Evolutionary conservation across 306 rosid genomes (phyloP).

Genomic region (Cucurbita ficifolia): DNA sequence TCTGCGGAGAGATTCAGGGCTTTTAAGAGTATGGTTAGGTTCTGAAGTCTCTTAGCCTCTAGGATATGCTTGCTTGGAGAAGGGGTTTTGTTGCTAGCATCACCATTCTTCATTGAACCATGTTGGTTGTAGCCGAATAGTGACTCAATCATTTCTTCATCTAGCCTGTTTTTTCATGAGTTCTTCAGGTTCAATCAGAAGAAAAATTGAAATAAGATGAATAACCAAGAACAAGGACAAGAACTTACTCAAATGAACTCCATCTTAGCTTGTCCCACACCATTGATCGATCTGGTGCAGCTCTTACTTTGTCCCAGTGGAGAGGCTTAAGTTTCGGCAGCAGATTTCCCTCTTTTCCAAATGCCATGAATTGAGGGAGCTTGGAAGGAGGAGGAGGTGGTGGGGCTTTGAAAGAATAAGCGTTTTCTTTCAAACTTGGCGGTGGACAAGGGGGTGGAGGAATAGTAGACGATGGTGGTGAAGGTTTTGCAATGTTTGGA

Average conservation of each 20-base stretch:
- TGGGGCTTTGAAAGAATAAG: slow-evolving; percentile 29
- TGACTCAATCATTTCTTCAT: slow-evolving; percentile 97
- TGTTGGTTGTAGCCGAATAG: slow-evolving; percentile 89
- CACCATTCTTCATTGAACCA: slow-evolving; percentile 57
- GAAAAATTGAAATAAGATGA: background rate
- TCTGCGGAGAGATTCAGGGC: slow-evolving; percentile 66
- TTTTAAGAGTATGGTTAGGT: slow-evolving; percentile 84
- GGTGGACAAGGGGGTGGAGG: slow-evolving; percentile 91
- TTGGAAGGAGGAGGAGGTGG: slow-evolving; percentile 80
- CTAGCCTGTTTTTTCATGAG: slow-evolving; percentile 47
- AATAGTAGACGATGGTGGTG: slow-evolving; percentile 27
- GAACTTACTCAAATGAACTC: slow-evolving; percentile 89
- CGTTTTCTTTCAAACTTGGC: slow-evolving; percentile 27
- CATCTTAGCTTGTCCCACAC: slow-evolving; percentile 93
- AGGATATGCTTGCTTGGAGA: slow-evolving; percentile 90
- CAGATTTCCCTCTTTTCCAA: slow-evolving; percentile 72
- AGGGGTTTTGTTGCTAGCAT: slow-evolving; percentile 69
- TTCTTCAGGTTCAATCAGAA: background rate
- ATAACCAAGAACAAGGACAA: background rate
- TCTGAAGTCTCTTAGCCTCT: slow-evolving; percentile 92
- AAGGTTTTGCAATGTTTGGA: slow-evolving; percentile 2
- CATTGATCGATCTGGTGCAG: slow-evolving; percentile 78
- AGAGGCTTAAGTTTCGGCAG: slow-evolving; percentile 86
- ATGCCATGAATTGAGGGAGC: slow-evolving; percentile 41
- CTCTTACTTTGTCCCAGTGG: slow-evolving; percentile 99